Percentiles rank a stretch among this genome's conserved stretches.
Evolutionary conservation across 176 grass and related monocot species (phyloP).

Genomic region (Oryza meridionalis): DNA sequence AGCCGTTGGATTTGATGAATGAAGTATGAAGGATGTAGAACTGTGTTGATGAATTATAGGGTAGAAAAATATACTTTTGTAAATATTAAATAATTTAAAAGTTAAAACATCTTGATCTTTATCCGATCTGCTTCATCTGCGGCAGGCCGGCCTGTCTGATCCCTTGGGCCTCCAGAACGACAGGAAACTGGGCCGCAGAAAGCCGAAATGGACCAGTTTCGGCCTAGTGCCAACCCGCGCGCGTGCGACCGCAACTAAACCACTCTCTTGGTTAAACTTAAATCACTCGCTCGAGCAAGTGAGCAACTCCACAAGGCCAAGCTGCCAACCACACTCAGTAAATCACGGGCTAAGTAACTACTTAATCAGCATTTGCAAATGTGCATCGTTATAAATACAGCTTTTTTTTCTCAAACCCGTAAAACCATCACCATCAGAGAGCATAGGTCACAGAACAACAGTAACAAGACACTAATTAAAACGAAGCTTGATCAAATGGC

Average conservation of each 20-base stretch:
- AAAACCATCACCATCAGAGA: constrained; percentile 12
- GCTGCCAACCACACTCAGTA: constrained; percentile 36
- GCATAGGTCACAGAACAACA: background rate
- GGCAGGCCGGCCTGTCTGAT: no score
- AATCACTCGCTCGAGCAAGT: constrained; percentile 7
- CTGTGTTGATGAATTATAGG: no score
- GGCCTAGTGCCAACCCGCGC: no score
- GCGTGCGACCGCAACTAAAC: constrained; percentile 27
- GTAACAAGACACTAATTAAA: background rate
- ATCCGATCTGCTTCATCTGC: no score
- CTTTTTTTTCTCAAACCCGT: background rate
- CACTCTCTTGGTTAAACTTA: background rate
- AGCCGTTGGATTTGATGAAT: no score
- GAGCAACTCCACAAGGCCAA: constrained; percentile 33
- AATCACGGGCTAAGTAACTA: background rate
- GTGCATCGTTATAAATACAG: background rate
- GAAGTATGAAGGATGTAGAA: no score
- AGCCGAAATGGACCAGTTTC: no score
- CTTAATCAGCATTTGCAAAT: background rate
- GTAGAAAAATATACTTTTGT: no score
- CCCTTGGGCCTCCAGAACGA: no score
- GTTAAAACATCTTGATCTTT: no score
- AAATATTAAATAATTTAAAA: no score
- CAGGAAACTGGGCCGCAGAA: no score
- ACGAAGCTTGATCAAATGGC: constrained; percentile 30